A percentile compares a stretch with the other conserved stretches of the same genome.
phyloP scores from a whole-genome alignment of 2,329 filamentous ascomycete species.

The Camptophora hylomeconis region DNA sequence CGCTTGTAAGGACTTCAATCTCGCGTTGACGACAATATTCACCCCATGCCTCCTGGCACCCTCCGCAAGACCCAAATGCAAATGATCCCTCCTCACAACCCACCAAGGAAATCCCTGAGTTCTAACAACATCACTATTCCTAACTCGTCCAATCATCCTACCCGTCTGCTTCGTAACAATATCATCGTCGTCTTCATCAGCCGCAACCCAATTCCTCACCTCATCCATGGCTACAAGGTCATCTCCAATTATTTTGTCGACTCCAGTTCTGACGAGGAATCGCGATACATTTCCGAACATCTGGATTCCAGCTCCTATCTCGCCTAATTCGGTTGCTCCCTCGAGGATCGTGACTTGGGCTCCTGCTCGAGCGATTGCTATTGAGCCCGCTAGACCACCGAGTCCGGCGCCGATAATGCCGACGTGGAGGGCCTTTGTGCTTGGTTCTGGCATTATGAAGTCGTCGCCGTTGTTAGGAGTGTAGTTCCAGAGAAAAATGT shows the following conservation, averaged over 20 bases:
- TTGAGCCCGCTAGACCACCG: constrained; percentile 30
- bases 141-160: constrained; percentile 11
- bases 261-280: constrained; percentile 27
- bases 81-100: constrained; percentile 35
- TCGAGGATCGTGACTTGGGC: constrained; percentile 31
- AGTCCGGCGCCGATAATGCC: constrained; percentile 28
- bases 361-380: constrained; percentile 28
- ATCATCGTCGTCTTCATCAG: no score
- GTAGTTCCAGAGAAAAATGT: no score
- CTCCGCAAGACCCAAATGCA: constrained; percentile 31
- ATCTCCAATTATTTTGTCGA: constrained; percentile 27
- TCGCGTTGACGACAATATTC: constrained; percentile 24
- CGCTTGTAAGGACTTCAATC: constrained; percentile 23
- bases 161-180: no score
- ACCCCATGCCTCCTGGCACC: constrained; percentile 28
- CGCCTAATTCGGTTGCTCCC: constrained; percentile 27
- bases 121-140: constrained; percentile 9
- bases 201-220: constrained; percentile 23
- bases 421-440: constrained; percentile 15
- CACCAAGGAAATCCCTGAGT: constrained; percentile 14
- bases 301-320: constrained; percentile 22
- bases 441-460: no score
- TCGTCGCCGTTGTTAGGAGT: no score
- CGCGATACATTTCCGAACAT: constrained; percentile 17
- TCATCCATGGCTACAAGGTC: constrained; percentile 29